Evolutionary conservation across 805 yeast genomes (phyloP).

Genomic region (Metschnikowia drakensbergensis): DNA sequence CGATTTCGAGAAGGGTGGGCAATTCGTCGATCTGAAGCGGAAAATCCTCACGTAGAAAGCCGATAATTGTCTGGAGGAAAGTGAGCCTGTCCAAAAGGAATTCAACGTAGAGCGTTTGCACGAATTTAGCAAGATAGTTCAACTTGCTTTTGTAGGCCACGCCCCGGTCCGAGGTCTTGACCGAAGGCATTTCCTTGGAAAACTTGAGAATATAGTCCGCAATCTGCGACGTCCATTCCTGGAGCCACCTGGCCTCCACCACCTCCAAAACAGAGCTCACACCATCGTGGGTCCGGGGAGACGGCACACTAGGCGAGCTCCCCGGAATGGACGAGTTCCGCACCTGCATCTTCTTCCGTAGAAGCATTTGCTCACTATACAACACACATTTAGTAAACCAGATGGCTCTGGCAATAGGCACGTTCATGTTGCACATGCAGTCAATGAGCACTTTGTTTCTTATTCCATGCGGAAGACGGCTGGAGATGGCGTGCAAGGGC

Average conservation of each 20-base stretch:
- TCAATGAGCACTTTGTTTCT: slow-evolving; percentile 71
- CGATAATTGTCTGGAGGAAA: slow-evolving; percentile 62
- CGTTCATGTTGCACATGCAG: slow-evolving; percentile 58
- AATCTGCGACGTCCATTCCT: slow-evolving; percentile 89
- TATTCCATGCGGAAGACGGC: slow-evolving; percentile 88
- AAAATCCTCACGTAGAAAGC: slow-evolving; percentile 41
- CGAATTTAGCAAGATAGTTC: slow-evolving; percentile 55
- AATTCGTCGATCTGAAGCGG: slow-evolving; percentile 28
- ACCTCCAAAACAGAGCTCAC: slow-evolving; percentile 20
- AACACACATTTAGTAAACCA: slow-evolving; percentile 91
- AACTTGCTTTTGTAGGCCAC: slow-evolving; percentile 48
- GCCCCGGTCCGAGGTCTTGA: slow-evolving; percentile 28
- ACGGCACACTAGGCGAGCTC: background rate
- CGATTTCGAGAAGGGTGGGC: slow-evolving; percentile 21
- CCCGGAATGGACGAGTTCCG: slow-evolving; percentile 11
- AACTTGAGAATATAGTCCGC: slow-evolving; percentile 54
- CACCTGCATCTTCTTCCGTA: slow-evolving; percentile 29
- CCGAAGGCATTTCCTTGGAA: slow-evolving; percentile 36
- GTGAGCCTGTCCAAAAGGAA: slow-evolving; percentile 57
- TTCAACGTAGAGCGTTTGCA: slow-evolving; percentile 66
- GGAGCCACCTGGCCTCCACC: slow-evolving; percentile 61
- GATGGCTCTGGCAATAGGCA: slow-evolving; percentile 78
- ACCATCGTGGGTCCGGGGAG: background rate
- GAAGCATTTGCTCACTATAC: slow-evolving; percentile 47
- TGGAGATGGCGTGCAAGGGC: slow-evolving; percentile 63